Evolutionary conservation across 2,329 filamentous ascomycete species (phyloP).

Genomic region (Penicillium hordei): DNA sequence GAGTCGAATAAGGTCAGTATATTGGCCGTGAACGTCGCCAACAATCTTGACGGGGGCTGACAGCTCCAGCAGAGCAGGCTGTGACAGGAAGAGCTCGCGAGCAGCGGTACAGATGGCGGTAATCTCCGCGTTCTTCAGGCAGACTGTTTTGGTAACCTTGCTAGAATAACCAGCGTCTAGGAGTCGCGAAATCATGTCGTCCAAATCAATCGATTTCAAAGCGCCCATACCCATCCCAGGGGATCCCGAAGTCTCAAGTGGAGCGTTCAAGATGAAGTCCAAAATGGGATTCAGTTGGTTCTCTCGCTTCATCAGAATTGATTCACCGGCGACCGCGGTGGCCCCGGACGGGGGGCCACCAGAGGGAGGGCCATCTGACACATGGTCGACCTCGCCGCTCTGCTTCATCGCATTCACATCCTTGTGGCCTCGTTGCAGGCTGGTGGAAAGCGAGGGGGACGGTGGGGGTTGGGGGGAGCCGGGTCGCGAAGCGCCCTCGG

Average conservation of each 20-base stretch:
- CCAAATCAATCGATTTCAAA: constrained; percentile 87
- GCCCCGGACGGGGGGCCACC: constrained; percentile 58
- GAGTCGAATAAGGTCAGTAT: constrained; percentile 91
- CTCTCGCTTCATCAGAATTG: constrained; percentile 82
- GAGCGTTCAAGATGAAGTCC: constrained; percentile 48
- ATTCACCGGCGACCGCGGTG: constrained; percentile 74
- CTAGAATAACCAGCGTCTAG: constrained; percentile 93
- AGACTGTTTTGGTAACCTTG: constrained; percentile 97
- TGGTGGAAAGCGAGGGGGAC: constrained; percentile 80
- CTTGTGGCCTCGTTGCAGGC: constrained; percentile 70
- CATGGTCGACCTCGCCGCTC: constrained; percentile 87
- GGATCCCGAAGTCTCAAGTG: constrained; percentile 47
- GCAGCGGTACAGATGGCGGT: constrained; percentile 87
- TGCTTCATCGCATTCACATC: constrained; percentile 79
- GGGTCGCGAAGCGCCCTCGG: constrained; percentile 48
- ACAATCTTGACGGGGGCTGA: constrained; percentile 97
- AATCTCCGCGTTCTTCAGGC: constrained; percentile 96
- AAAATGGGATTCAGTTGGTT: constrained; percentile 67
- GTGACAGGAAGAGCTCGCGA: constrained; percentile 83
- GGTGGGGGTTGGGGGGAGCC: constrained; percentile 66
- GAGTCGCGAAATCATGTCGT: constrained; percentile 94
- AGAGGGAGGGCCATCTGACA: constrained; percentile 84
- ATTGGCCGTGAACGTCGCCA: constrained; percentile 94
- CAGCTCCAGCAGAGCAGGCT: constrained; percentile 88
- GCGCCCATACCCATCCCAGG: constrained; percentile 78